Conservation (phyloP, 345 rosid species). For the Noccaea bulbosa region DNA sequence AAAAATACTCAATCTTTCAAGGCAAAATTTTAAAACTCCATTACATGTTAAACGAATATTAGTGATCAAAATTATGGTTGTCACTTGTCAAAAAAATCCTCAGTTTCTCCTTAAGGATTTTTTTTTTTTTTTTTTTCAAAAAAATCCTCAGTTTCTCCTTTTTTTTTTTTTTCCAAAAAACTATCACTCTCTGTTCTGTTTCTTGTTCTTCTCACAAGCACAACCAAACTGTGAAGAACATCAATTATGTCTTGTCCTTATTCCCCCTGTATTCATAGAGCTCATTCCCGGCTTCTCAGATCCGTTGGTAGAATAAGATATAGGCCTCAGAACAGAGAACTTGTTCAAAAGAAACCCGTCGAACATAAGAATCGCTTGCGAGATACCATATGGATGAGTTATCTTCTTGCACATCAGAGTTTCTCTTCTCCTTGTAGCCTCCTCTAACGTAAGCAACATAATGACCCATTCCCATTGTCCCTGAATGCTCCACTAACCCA, state of each 20-base stretch:
- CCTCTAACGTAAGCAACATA: slow-evolving; percentile 85
- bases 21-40: not conserved
- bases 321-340: slow-evolving; percentile 86
- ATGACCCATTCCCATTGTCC: slow-evolving; percentile 90
- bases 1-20: not conserved
- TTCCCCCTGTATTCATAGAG: no score
- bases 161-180: not conserved
- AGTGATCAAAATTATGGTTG: not conserved
- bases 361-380: slow-evolving; percentile 65
- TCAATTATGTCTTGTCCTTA: not conserved
- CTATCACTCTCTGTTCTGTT: not conserved
- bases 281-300: slow-evolving; percentile 15
- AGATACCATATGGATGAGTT: slow-evolving; percentile 58
- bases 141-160: not conserved
- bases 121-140: no score
- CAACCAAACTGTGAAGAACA: slow-evolving; percentile 1
- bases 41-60: not conserved
- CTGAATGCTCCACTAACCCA: slow-evolving; percentile 88
- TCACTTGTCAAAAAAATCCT: not conserved
- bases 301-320: slow-evolving; percentile 75
- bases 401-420: not conserved
- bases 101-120: no score
- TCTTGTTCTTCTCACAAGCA: slow-evolving; percentile 5
- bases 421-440: slow-evolving; percentile 26
- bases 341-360: slow-evolving; percentile 64